phyloP scores from a whole-genome alignment of 1,284 basidiomycete genomes.

The Coniferiporia sulphurascens region DNA sequence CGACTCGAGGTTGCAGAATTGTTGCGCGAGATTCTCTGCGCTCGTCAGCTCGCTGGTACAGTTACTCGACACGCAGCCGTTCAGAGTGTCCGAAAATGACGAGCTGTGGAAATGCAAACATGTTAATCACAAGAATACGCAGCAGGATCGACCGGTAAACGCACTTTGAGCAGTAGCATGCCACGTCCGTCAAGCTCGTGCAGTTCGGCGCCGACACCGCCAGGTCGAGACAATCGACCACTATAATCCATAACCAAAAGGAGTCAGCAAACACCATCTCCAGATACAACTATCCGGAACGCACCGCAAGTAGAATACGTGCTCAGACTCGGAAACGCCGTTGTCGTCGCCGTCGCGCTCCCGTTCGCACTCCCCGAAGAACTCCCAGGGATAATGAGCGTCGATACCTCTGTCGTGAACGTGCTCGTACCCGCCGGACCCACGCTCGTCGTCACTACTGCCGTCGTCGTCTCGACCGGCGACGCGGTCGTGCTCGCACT shows the following conservation, averaged over 20 bases:
- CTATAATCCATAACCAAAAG: slow-evolving; percentile 18
- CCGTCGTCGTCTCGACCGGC: slow-evolving; percentile 9
- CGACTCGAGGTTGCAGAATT: slow-evolving; percentile 28
- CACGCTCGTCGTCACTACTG: slow-evolving; percentile 15
- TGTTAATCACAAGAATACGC: background rate
- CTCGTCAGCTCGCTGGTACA: slow-evolving; percentile 25
- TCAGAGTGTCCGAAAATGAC: slow-evolving; percentile 16
- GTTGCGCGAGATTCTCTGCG: slow-evolving; percentile 27
- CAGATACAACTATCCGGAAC: background rate
- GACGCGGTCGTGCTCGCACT: background rate
- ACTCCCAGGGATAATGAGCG: slow-evolving; percentile 6
- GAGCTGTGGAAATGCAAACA: background rate
- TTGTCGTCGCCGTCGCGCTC: slow-evolving; percentile 24
- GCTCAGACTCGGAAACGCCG: slow-evolving; percentile 27
- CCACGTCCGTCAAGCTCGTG: slow-evolving; percentile 26
- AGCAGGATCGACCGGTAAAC: background rate
- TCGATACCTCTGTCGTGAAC: slow-evolving; percentile 14
- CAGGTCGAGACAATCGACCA: slow-evolving; percentile 25
- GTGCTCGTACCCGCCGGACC: slow-evolving; percentile 15
- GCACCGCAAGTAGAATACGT: slow-evolving; percentile 30
- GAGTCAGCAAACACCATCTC: background rate
- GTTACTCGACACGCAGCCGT: slow-evolving; percentile 24
- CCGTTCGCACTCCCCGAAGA: background rate
- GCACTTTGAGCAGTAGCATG: slow-evolving; percentile 27
- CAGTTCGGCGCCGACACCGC: slow-evolving; percentile 26